Conservation (phyloP, 306 rosid genomes). For the Lathyrus tuberosus region DNA sequence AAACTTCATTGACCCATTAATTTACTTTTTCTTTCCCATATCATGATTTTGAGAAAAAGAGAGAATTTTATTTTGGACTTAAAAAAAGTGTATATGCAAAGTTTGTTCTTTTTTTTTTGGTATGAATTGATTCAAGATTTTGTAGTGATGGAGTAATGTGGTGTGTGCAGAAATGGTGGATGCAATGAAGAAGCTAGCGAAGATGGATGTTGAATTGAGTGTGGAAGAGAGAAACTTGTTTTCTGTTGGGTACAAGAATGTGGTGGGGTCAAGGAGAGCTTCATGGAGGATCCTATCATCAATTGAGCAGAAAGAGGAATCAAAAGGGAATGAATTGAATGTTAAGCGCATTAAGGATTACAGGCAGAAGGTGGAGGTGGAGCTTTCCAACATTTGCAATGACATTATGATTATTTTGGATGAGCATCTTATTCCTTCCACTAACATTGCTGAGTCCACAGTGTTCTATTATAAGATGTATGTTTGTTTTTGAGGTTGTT, state of each 20-base stretch:
- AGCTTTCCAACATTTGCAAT: constrained; percentile 47
- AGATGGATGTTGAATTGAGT: constrained; percentile 48
- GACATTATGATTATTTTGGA: constrained; percentile 51
- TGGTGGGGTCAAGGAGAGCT: constrained; percentile 48
- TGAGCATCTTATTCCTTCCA: constrained; percentile 57
- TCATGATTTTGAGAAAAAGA: background rate
- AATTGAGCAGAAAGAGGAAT: constrained; percentile 48
- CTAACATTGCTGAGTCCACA: constrained; percentile 39
- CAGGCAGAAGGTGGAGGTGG: constrained; percentile 49
- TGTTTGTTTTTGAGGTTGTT: constrained; percentile 11
- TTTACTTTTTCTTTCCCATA: constrained; percentile 2
- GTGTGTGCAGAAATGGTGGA: constrained; percentile 51
- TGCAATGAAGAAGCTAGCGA: constrained; percentile 44
- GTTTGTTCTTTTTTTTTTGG: constrained; percentile 7
- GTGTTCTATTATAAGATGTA: constrained; percentile 55
- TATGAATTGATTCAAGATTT: constrained; percentile 14
- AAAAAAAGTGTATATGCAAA: background rate
- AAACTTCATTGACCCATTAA: constrained; percentile 13
- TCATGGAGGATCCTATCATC: constrained; percentile 56
- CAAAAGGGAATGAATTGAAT: constrained; percentile 48
- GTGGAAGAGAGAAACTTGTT: constrained; percentile 56
- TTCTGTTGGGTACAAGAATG: constrained; percentile 54
- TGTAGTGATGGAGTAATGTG: constrained; percentile 9
- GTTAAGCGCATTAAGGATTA: constrained; percentile 42
- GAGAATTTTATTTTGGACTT: background rate